These are phyloP conservation scores for Pseudogymnoascus sp. DNA, from an alignment of 2,329 filamentous ascomycete species.

Conservation along the genomic window DNA sequence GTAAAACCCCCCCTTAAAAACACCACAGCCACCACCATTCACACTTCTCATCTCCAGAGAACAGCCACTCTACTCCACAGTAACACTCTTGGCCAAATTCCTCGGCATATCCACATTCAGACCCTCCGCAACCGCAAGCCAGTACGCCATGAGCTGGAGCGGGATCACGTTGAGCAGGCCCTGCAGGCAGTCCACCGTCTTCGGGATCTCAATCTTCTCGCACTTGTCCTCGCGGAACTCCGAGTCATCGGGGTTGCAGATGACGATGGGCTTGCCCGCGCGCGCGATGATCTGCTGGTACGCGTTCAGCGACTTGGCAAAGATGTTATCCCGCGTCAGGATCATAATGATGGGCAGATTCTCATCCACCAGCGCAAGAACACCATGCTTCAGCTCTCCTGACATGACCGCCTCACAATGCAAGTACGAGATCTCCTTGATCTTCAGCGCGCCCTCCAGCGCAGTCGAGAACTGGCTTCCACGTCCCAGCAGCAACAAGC, in stretches of 20 bases:
- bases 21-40: too few species aligned
- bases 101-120: constrained; percentile 97
- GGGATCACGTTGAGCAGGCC: constrained; percentile 97
- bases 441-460: constrained; percentile 95
- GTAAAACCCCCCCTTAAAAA: too few species aligned
- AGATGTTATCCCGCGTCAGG: constrained; percentile 88
- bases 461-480: constrained; percentile 96
- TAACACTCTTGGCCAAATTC: constrained; percentile 98
- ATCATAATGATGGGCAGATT: constrained; percentile 99
- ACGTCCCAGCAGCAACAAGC: constrained; percentile 82
- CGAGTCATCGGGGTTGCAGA: constrained; percentile 84
- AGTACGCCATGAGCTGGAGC: constrained; percentile 96
- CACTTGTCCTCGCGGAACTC: constrained; percentile 86
- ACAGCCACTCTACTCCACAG: constrained; percentile 67
- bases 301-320: constrained; percentile 98
- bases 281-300: constrained; percentile 98
- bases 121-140: constrained; percentile 92
- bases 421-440: constrained; percentile 99
- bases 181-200: constrained; percentile 91
- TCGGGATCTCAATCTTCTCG: constrained; percentile 94
- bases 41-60: too few species aligned
- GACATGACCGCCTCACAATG: constrained; percentile 99
- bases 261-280: constrained; percentile 92
- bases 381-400: constrained; percentile 97
- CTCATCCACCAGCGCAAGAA: constrained; percentile 93